Evolutionary conservation across 164 flowering plant genomes (phyloP), one percentile per base, ranked within the genome.

Genomic region (Nelumbo lutea): DNA sequence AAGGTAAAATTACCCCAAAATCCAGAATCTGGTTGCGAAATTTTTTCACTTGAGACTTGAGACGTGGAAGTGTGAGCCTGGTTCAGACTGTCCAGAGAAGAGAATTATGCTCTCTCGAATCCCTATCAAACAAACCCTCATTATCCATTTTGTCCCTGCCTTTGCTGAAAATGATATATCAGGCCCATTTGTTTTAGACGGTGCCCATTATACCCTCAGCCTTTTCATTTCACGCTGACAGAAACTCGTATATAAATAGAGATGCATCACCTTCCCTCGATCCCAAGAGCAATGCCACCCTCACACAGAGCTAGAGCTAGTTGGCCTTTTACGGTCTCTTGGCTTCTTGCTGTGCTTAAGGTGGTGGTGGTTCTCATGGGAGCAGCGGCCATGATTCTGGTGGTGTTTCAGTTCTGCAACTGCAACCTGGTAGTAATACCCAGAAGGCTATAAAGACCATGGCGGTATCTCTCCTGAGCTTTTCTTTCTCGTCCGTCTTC

Each of bases 381-480:
- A 27, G 27, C 27, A 27, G 27, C 27, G 27, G 27, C 27, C 27
- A 43, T 62, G 51, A 71, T 1, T 7, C 13, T 4, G 45, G 6
- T 66, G 27, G 57, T 38, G 59, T 44, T n/a, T 3, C 4, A 4
- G 6, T n/a, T n/a, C 8, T 1, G 14, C 1, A 57, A 59, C 45
- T 27, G 45, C 10, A 6, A 14, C 14, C 61, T 8, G 65, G 57
- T 51, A 27, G 43, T 42, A 14, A 39, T 44, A 39, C 15, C 4
- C 46, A 47, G 5, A 42, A 4, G 64, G 39, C 38, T 43, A 40
- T 67, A 39, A 67, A 69, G 10, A 15, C 38, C 48, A 11, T 57
- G 91, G 84, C 81, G 81, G 42, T 84, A 84, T 81, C 85, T 76
- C 84, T 84, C 73, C 85, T 85, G 91, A 87, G 89, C 89, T 87